phyloP scores from a whole-genome alignment of 2,329 filamentous ascomycete genomes.

The Eutypa lata region DNA sequence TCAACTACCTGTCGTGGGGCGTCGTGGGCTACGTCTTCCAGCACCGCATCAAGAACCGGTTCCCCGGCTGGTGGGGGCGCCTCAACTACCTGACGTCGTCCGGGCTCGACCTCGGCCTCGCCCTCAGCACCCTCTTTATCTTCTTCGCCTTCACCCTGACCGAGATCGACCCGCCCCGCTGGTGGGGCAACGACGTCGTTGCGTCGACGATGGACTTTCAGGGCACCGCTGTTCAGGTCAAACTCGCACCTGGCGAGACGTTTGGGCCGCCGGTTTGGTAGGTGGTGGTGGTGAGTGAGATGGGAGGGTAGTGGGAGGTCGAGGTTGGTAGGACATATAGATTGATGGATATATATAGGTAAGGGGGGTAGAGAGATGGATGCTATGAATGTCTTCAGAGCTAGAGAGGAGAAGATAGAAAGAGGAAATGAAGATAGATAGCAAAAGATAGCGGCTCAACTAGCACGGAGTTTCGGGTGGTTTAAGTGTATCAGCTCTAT shows the following conservation, averaged over 20 bases:
- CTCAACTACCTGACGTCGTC: slow-evolving; percentile 72
- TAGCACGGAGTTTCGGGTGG: too few species aligned
- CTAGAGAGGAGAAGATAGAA: too few species aligned
- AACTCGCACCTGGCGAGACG: slow-evolving; percentile 49
- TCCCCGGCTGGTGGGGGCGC: slow-evolving; percentile 69
- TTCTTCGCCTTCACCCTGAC: slow-evolving; percentile 68
- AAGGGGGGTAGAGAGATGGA: too few species aligned
- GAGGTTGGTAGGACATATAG: too few species aligned
- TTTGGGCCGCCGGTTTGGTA: slow-evolving; percentile 61
- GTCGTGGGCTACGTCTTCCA: slow-evolving; percentile 70
- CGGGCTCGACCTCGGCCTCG: slow-evolving; percentile 66
- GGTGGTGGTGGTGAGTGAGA: background rate
- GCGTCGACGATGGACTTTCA: slow-evolving; percentile 59
- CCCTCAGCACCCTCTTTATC: slow-evolving; percentile 63
- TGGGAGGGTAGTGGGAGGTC: too few species aligned
- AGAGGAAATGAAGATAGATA: too few species aligned
- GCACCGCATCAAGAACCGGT: slow-evolving; percentile 59
- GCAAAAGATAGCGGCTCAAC: too few species aligned
- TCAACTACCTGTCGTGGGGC: slow-evolving; percentile 74
- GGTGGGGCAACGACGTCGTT: slow-evolving; percentile 67
- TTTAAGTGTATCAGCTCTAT: too few species aligned
- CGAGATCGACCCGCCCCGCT: slow-evolving; percentile 57
- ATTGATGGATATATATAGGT: too few species aligned
- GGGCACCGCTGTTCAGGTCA: slow-evolving; percentile 56
- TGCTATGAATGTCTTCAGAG: too few species aligned